Conservation (phyloP, 2,329 filamentous ascomycete species). For the Microcyclosporella mali region DNA sequence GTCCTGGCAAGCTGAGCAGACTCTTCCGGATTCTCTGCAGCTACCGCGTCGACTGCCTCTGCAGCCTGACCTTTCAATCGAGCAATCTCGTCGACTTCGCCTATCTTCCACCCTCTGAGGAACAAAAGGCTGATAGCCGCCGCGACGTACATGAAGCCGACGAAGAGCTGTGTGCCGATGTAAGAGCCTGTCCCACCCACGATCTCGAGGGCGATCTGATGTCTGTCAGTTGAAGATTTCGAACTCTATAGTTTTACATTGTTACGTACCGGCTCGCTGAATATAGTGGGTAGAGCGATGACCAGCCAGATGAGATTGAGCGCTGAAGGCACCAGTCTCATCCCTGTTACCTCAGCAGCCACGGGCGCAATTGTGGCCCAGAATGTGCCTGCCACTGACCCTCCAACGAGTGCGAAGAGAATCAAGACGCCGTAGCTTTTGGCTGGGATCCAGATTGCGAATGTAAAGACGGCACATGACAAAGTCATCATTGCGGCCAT, state of each 20-base stretch:
- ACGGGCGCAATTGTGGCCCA: conserved; percentile 62
- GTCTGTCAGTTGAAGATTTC: no score
- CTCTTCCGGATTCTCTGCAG: conserved; percentile 18
- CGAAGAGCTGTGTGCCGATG: conserved; percentile 54
- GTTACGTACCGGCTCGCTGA: conserved; percentile 40
- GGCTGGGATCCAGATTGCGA: conserved; percentile 69
- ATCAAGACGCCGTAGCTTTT: conserved; percentile 62
- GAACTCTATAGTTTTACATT: no score
- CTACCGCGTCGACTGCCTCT: conserved; percentile 22
- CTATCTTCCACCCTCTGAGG: conserved; percentile 57
- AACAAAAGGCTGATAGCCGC: conserved; percentile 49
- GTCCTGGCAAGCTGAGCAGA: conserved; percentile 18
- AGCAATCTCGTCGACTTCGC: conserved; percentile 42
- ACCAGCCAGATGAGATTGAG: conserved; percentile 67
- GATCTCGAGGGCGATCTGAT: conserved; percentile 48
- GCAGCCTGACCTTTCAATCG: conserved; percentile 26
- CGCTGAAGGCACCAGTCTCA: conserved; percentile 61
- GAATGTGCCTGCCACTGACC: conserved; percentile 63
- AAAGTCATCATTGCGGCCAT: conserved; percentile 59
- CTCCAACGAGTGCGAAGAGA: conserved; percentile 62
- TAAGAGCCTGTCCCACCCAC: conserved; percentile 47
- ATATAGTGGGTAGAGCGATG: conserved; percentile 64
- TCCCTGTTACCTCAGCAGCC: conserved; percentile 65
- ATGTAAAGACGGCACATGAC: conserved; percentile 56
- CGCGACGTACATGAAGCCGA: conserved; percentile 56